Conservation (phyloP, 129 eudicot species). For the Pseudognaphalium luteoalbum region DNA sequence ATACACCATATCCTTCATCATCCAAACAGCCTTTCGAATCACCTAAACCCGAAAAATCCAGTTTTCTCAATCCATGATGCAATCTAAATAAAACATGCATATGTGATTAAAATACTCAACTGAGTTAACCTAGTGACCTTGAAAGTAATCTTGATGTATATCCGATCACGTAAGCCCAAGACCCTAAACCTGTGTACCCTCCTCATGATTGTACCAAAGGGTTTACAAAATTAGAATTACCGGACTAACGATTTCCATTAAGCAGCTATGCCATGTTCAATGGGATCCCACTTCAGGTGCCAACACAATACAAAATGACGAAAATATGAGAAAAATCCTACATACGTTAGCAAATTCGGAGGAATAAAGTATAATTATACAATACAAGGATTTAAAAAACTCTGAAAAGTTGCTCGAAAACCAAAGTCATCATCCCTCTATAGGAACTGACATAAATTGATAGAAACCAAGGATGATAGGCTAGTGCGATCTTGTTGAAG, state of each 20-base stretch:
- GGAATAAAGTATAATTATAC: background rate
- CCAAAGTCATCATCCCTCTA: background rate
- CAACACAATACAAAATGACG: background rate
- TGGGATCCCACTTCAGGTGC: background rate
- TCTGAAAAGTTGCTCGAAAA: background rate
- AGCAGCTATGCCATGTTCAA: background rate
- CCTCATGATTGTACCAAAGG: background rate
- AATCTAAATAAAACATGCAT: no score
- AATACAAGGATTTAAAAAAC: background rate
- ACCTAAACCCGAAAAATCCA: no score
- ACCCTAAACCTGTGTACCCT: background rate
- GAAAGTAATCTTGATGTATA: no score
- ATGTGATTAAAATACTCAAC: no score
- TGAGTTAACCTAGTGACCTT: no score
- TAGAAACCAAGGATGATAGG: background rate
- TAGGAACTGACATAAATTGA: background rate
- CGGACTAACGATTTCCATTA: background rate
- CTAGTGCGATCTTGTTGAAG: background rate
- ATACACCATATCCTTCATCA: no score
- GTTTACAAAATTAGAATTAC: background rate
- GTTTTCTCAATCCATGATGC: no score
- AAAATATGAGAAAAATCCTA: background rate
- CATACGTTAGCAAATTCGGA: background rate
- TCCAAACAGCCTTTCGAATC: no score
- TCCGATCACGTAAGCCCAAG: background rate